Evolutionary conservation across 192 early-diverging fungal genomes (phyloP).

Genomic region (Rhizoclosmatium sp.): DNA sequence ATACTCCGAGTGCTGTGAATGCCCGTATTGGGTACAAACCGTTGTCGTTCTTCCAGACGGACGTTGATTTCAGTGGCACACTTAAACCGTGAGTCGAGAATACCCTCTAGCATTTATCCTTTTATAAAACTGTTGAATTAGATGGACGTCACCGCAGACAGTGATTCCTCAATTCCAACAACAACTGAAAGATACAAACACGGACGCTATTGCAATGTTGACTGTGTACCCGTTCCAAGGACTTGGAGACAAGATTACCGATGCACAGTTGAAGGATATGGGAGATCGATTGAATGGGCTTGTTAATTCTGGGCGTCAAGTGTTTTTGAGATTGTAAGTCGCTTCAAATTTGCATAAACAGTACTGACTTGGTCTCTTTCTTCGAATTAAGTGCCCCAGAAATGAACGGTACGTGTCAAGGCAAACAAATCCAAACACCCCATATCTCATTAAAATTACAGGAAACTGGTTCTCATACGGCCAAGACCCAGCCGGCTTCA

Average conservation of each 20-base stretch:
- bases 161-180: conserved; percentile 19
- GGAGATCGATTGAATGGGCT: neutral
- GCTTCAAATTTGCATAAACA: neutral
- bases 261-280: conserved; percentile 20
- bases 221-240: conserved; percentile 37
- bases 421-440: too few species aligned
- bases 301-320: conserved; percentile 4
- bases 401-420: conserved; percentile 14
- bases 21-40: conserved; percentile 28
- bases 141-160: conserved; percentile 18
- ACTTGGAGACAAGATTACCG: conserved; percentile 22
- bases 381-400: conserved; percentile 7
- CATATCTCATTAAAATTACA: neutral
- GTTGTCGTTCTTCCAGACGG: conserved; percentile 35
- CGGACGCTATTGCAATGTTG: conserved; percentile 17
- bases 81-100: conserved; percentile 23
- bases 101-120: neutral
- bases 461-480: conserved; percentile 16
- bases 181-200: conserved; percentile 27
- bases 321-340: conserved; percentile 17
- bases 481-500: conserved; percentile 8
- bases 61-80: conserved; percentile 36
- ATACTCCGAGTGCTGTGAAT: conserved; percentile 29
- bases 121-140: neutral
- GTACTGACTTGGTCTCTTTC: neutral